phyloP scores from a whole-genome alignment of 1,284 basidiomycete genomes.

The Wolfiporia cocos region DNA sequence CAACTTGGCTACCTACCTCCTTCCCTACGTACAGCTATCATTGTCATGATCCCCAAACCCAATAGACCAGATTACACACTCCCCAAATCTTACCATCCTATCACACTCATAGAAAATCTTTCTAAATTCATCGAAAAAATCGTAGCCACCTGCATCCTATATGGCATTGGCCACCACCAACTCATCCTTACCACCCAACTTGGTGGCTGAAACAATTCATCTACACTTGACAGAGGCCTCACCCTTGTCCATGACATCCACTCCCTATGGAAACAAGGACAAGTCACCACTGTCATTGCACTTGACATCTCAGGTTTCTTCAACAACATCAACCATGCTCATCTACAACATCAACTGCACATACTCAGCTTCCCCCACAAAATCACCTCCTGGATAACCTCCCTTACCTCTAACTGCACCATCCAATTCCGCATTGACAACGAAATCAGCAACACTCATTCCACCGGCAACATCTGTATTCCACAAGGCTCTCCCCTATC shows the following conservation, averaged over 20 bases:
- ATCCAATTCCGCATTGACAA: background rate
- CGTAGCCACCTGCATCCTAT: background rate
- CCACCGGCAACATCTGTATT: background rate
- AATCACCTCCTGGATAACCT: background rate
- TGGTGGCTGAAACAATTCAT: background rate
- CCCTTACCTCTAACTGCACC: background rate
- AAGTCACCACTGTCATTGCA: background rate
- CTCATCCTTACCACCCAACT: background rate
- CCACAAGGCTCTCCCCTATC: background rate
- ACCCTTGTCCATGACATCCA: background rate
- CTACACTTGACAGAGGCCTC: background rate
- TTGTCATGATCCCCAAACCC: background rate
- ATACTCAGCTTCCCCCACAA: background rate
- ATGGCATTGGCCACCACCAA: background rate
- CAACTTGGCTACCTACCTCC: background rate
- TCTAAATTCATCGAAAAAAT: background rate
- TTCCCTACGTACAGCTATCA: background rate
- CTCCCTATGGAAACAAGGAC: background rate
- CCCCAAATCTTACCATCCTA: background rate
- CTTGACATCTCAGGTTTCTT: background rate
- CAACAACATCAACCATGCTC: background rate
- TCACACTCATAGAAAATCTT: background rate
- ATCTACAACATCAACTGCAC: background rate
- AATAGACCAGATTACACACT: background rate
- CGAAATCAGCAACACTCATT: background rate